Evolutionary conservation across 371 early-diverging fungal species (phyloP), one percentile per base, ranked within the genome.

Genomic region (Mortierella sp.): DNA sequence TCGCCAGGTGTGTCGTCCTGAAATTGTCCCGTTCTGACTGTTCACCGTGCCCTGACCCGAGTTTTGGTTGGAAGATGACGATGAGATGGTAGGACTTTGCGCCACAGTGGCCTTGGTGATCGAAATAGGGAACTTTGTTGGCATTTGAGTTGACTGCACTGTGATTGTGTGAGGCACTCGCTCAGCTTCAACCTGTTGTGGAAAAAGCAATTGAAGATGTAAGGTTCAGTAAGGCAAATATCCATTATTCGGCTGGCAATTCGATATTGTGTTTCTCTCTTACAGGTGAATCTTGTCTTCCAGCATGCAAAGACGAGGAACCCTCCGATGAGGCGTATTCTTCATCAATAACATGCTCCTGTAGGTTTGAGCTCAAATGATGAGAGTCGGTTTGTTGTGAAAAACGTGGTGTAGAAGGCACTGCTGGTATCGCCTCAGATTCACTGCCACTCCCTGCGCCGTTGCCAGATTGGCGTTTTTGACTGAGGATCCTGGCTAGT

Each of bases 281-380:
- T 28, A 10, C 47, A 21, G 47, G 41, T 21, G 56, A 54, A 24
- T 57, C 24, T 9, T 40, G 49, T 13, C 44, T 54, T 19, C 63
- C 45, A 21, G 56, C 25, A 22, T 25, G 40, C 25, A 43, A 60
- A 9, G 73, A 55, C 7, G 53, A 45, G 4, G 73, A 73, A 19
- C 67, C 63, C 21, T 73, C 74, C 3, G 74, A 73, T 9, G 63
- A 67, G 13, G 54, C 48, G 6, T 59, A 59, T 43, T 73, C 74
- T 37, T 73, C 74, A 13, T 73, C 74, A 27, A 73, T 73, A n/a
- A 56, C 49, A 14, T 73, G 67, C 5, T 73, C 74, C 50, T 63
- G 74, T 40, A 73, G 24, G 22, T 21, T 65, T 8, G 57, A 48
- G 2, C 48, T 24, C 9, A 55, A 47, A 63, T 66, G 60, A 19